These are phyloP conservation scores for Dalbergia oliveri DNA, from an alignment of 306 rosid genomes.

Conservation along the genomic window DNA sequence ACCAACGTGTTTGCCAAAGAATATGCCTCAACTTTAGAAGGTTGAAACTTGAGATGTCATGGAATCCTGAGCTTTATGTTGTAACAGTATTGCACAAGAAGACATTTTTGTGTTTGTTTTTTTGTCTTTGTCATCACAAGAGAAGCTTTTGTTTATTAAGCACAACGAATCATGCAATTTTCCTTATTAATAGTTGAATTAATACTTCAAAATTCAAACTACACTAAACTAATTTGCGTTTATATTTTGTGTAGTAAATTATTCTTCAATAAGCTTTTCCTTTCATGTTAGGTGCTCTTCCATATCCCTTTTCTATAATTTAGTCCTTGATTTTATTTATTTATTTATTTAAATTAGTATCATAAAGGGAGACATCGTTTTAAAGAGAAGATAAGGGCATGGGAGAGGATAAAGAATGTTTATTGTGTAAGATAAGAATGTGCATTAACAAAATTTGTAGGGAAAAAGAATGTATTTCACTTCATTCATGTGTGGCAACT, in stretches of 20 bases:
- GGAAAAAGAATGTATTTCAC: not conserved
- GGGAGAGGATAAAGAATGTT: not conserved
- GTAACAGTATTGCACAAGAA: not conserved
- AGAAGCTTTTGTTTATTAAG: not conserved
- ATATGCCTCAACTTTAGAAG: slow-evolving; percentile 24
- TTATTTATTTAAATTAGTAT: not conserved
- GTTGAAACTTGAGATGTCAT: not conserved
- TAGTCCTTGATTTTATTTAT: not conserved
- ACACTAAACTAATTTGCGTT: not conserved
- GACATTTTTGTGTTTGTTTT: no score
- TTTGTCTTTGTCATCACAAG: not conserved
- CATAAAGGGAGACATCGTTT: not conserved
- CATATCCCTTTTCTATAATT: not conserved
- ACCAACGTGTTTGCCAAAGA: not conserved
- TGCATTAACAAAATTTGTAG: not conserved
- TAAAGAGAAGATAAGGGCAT: not conserved
- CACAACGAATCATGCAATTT: not conserved
- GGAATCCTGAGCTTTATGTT: slow-evolving; percentile 13
- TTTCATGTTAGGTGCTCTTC: not conserved
- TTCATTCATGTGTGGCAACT: not conserved
- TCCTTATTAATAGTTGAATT: not conserved
- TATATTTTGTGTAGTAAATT: not conserved
- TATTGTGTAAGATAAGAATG: not conserved
- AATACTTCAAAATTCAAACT: not conserved
- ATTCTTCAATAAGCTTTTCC: not conserved